Base-by-base conservation (phyloP, 306 rosid species). In the Vigna unguiculata region DNA sequence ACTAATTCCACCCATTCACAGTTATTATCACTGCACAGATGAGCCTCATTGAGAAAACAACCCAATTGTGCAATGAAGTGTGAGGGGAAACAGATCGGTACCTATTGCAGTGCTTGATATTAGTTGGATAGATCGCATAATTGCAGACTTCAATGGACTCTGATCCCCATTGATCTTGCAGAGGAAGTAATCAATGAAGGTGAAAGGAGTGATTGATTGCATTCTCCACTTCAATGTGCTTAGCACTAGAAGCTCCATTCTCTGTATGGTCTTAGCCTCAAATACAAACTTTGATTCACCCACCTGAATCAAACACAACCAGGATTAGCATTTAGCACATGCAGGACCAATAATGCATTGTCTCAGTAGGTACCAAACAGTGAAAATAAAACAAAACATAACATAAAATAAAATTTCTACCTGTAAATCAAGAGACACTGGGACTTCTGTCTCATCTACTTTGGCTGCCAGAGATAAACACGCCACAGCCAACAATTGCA, bases 221-320 rank as follows among this genome's bases (percentile, higher is more conserved):
- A 96, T 91, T 85, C 92, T 96, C 99, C 99, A 96, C 52, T 83
- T 84, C 80, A 96, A 82, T 57, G 98, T 89, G 84, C 91, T 91
- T 52, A 96, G 88, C 28, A 96, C 88, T 46, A 96, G 77, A 83
- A 96, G 99, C 82, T 96, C 99, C 99, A 96, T 96, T 73, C 97
- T 89, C 78, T 85, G 85, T 15, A 96, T 96, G 32, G 99, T 91
- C 81, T 87, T 88, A 16, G 98, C 92, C 78, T 96, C 99, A 76
- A 96, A 96, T 57, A 96, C 79, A 79, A 84, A 89, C 64, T 82
- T 92, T 0, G 98, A 83, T 41, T 88, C 98, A 32, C 91, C 91
- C 66, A 96, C 91, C 99, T 96, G 77, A n/a, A 5, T 1, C 2
- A 10, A 65, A 83, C 51, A 47, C 40, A 78, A 81, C 1, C 14